Conservation (phyloP, 2,329 filamentous ascomycete species). For the Cytospora leucostoma region DNA sequence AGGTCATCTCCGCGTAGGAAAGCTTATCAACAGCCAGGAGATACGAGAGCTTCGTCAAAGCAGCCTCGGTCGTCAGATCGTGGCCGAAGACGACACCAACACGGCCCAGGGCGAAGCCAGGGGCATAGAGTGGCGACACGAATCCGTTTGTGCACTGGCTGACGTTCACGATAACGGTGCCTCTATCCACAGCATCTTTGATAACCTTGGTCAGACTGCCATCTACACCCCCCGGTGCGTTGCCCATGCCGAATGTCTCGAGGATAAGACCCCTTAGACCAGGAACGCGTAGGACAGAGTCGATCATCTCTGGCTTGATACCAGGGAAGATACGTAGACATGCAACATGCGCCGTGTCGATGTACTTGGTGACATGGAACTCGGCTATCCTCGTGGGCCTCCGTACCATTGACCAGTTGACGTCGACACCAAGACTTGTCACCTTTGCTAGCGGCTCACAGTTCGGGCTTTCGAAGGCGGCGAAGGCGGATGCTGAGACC, state of each 20-base stretch:
- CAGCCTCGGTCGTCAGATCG: slow-evolving; percentile 87
- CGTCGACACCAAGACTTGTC: slow-evolving; percentile 76
- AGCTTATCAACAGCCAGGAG: slow-evolving; percentile 69
- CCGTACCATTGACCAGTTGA: slow-evolving; percentile 77
- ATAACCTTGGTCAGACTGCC: slow-evolving; percentile 78
- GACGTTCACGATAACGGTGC: slow-evolving; percentile 85
- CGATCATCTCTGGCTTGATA: slow-evolving; percentile 91
- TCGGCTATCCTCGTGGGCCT: slow-evolving; percentile 73
- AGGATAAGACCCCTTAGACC: slow-evolving; percentile 79
- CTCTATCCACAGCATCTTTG: slow-evolving; percentile 73
- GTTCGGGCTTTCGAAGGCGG: slow-evolving; percentile 89
- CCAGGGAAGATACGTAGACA: slow-evolving; percentile 89
- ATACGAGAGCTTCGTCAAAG: slow-evolving; percentile 87
- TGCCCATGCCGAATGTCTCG: slow-evolving; percentile 88
- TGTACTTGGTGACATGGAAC: slow-evolving; percentile 71
- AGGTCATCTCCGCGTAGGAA: slow-evolving; percentile 65
- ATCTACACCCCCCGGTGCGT: slow-evolving; percentile 80
- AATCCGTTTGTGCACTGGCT: slow-evolving; percentile 83
- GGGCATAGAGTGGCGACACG: slow-evolving; percentile 76
- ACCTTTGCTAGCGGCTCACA: slow-evolving; percentile 78
- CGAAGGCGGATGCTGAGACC: slow-evolving; percentile 81
- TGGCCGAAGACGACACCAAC: slow-evolving; percentile 88
- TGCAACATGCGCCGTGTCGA: slow-evolving; percentile 86
- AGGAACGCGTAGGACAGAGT: slow-evolving; percentile 76
- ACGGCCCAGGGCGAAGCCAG: slow-evolving; percentile 74